These are phyloP conservation scores for Dendrobium chrysotoxum DNA, from an alignment of 106 monocot genomes.

Conservation along the genomic window DNA sequence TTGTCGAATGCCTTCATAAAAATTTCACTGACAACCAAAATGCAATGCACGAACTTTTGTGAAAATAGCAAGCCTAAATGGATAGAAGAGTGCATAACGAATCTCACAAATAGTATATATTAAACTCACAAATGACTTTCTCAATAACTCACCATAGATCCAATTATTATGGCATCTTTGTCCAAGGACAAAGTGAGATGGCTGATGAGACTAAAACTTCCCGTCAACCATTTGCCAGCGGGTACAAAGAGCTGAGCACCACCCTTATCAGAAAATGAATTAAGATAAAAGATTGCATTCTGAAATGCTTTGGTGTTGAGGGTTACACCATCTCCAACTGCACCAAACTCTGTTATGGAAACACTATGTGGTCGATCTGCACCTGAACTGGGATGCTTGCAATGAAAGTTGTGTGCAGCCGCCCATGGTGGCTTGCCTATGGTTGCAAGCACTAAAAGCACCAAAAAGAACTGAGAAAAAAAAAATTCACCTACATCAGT, in stretches of 20 bases:
- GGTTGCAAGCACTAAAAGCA: constrained; percentile 18
- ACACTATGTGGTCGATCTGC: constrained; percentile 49
- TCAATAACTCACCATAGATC: constrained; percentile 42
- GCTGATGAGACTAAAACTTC: constrained; percentile 64
- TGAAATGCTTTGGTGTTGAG: constrained; percentile 70
- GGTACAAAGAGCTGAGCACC: constrained; percentile 76
- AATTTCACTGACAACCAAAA: not conserved
- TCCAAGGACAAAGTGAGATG: constrained; percentile 59
- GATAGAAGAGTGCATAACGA: not conserved
- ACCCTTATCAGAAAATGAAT: constrained; percentile 55
- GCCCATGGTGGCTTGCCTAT: constrained; percentile 13
- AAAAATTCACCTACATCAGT: not conserved
- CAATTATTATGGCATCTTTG: constrained; percentile 56
- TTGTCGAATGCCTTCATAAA: not conserved
- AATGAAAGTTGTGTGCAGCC: constrained; percentile 14
- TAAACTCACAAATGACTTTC: not conserved
- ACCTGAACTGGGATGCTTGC: constrained; percentile 7
- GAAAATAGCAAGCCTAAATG: not conserved
- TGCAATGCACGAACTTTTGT: not conserved
- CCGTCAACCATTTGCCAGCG: constrained; percentile 55
- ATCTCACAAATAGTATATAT: not conserved
- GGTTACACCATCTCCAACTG: constrained; percentile 61
- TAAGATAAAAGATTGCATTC: constrained; percentile 66
- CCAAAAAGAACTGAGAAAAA: constrained; percentile 24
- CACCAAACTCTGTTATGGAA: constrained; percentile 59